phyloP scores from a whole-genome alignment of 768 basidiomycete genomes.

The Naganishia randhawae region DNA sequence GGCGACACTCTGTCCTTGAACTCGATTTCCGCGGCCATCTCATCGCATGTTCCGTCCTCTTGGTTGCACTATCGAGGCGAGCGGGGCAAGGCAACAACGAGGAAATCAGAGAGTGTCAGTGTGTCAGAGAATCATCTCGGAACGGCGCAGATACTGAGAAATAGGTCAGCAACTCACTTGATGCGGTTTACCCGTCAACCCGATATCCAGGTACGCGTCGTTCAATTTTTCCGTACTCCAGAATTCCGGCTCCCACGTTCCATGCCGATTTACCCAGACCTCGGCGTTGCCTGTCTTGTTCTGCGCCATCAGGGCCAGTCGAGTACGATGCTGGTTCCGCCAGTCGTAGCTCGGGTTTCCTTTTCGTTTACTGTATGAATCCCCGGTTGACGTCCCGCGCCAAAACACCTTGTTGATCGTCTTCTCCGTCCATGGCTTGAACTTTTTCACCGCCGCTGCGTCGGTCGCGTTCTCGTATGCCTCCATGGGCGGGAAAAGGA shows the following conservation, averaged over 20 bases:
- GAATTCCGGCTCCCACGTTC: conserved; percentile 40
- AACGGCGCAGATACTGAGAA: neutral
- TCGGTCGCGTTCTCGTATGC: conserved; percentile 44
- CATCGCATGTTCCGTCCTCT: conserved; percentile 48
- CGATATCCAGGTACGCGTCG: conserved; percentile 46
- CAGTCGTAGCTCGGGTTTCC: conserved; percentile 42
- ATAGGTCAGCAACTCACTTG: conserved; percentile 32
- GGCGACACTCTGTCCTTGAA: conserved; percentile 43
- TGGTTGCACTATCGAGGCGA: conserved; percentile 45
- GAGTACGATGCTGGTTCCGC: conserved; percentile 48
- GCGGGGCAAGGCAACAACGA: too few relatives aligned
- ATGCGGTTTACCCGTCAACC: conserved; percentile 45
- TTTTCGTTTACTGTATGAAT: conserved; percentile 41
- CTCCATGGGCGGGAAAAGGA: conserved; percentile 46
- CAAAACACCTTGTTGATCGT: conserved; percentile 50
- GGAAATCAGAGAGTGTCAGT: too few relatives aligned
- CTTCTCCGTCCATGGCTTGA: conserved; percentile 50
- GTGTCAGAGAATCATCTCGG: neutral
- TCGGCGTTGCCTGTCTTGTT: conserved; percentile 39
- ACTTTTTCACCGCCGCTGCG: conserved; percentile 30
- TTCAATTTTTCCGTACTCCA: conserved; percentile 39
- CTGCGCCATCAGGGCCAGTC: conserved; percentile 49
- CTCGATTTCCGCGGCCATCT: conserved; percentile 44
- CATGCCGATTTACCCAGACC: conserved; percentile 43
- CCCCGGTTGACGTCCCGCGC: conserved; percentile 51